Percentiles rank a stretch among this genome's conserved stretches.
Conservation (phyloP, 2,329 filamentous ascomycete genomes). For the Bipolaris victoriae region DNA sequence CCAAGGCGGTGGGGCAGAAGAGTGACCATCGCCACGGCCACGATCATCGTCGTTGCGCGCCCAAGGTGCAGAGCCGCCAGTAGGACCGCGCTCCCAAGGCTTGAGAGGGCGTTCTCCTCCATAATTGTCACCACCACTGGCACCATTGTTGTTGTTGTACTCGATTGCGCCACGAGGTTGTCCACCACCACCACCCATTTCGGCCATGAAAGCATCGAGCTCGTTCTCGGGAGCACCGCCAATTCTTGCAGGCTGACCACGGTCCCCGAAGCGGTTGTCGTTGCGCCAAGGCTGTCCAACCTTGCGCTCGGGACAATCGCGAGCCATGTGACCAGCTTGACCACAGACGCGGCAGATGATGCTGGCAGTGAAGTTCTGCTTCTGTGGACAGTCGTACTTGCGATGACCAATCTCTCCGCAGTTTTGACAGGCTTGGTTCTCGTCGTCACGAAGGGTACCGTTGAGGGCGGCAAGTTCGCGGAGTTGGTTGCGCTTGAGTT, state of each 20-base stretch:
- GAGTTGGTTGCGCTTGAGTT: conserved; percentile 97
- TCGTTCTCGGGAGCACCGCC: conserved; percentile 85
- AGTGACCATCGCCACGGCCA: conserved; percentile 48
- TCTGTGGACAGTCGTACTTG: conserved; percentile 98
- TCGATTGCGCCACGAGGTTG: conserved; percentile 78
- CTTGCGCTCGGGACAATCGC: conserved; percentile 94
- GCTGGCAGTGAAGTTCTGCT: conserved; percentile 97
- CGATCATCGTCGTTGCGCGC: conserved; percentile 52
- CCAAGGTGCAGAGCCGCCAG: conserved; percentile 85
- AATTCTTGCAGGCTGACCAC: conserved; percentile 65
- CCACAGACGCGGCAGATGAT: conserved; percentile 99
- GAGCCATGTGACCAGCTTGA: conserved; percentile 97
- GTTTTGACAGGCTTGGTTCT: conserved; percentile 99
- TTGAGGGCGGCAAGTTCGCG: conserved; percentile 97
- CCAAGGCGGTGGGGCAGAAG: conserved; percentile 50
- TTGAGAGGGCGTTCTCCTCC: conserved; percentile 66
- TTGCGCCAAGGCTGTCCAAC: conserved; percentile 93
- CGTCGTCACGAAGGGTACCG: conserved; percentile 97
- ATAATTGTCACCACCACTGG: conserved; percentile 55
- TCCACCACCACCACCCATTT: conserved; percentile 76
- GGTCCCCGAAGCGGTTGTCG: conserved; percentile 60
- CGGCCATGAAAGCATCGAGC: conserved; percentile 99
- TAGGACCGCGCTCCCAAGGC: conserved; percentile 88
- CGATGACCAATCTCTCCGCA: conserved; percentile 98
- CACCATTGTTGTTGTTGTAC: conserved; percentile 34